phyloP scores from a whole-genome alignment of 202 grass and related monocot genomes.

The Eragrostis tef region DNA sequence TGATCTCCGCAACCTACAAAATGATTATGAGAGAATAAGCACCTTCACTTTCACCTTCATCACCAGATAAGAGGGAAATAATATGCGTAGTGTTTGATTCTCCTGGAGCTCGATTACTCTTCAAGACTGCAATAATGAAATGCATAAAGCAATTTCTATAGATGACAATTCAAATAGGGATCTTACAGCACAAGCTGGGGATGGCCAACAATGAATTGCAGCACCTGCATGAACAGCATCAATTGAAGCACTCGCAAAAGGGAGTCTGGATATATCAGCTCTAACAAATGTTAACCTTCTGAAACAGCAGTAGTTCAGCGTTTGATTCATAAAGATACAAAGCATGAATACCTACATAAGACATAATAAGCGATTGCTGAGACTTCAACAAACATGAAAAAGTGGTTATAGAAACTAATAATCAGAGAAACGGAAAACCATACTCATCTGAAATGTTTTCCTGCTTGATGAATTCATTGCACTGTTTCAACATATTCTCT shows the following conservation, averaged over 20 bases:
- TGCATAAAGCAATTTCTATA: background rate
- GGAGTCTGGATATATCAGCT: conserved; percentile 90
- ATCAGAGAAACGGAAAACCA: background rate
- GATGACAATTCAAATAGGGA: conserved; percentile 20
- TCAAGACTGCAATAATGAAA: background rate
- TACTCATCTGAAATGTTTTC: conserved; percentile 84
- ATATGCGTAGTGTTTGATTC: background rate
- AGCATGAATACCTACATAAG: conserved; percentile 5
- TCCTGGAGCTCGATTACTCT: background rate
- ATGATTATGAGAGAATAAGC: conserved; percentile 24
- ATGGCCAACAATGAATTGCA: conserved; percentile 96
- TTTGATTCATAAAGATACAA: conserved; percentile 9
- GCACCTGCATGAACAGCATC: conserved; percentile 94
- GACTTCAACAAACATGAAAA: background rate
- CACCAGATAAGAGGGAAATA: background rate
- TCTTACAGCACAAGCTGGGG: conserved; percentile 80
- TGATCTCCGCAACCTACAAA: conserved; percentile 83
- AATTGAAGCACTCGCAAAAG: conserved; percentile 69
- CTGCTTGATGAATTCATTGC: conserved; percentile 64
- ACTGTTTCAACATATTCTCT: conserved; percentile 94
- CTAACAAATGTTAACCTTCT: conserved; percentile 76
- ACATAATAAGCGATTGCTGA: background rate
- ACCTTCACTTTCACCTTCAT: background rate
- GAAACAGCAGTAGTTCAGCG: conserved; percentile 20
- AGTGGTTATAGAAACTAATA: background rate